Percentiles rank a stretch among this genome's conserved stretches.
Evolutionary conservation across 441 rosid genomes (phyloP).

Genomic region (Hypseocharis bilobata): DNA sequence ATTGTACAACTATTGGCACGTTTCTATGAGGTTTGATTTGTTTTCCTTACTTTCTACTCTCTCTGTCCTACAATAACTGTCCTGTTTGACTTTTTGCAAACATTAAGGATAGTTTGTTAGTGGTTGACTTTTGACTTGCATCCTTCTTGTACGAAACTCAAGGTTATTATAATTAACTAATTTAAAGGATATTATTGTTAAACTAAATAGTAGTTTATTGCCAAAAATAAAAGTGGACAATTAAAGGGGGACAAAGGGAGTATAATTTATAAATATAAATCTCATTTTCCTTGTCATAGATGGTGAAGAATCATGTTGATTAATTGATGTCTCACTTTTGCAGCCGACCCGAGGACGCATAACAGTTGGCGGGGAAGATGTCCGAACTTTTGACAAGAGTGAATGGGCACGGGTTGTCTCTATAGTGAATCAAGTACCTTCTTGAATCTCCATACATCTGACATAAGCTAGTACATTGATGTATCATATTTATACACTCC

Average conservation of each 20-base stretch:
- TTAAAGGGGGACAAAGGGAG: too few species aligned
- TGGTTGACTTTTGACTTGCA: too few species aligned
- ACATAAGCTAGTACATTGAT: neutral
- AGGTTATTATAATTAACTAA: too few species aligned
- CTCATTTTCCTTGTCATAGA: slow-evolving; percentile 3
- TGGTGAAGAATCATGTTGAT: slow-evolving; percentile 9
- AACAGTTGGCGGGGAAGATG: slow-evolving; percentile 80
- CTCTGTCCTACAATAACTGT: too few species aligned
- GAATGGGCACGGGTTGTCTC: slow-evolving; percentile 86
- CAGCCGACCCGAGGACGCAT: slow-evolving; percentile 84
- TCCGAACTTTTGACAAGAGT: slow-evolving; percentile 74
- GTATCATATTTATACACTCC: neutral
- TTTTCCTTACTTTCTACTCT: neutral
- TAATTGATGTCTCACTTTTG: slow-evolving; percentile 24
- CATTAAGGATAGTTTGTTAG: too few species aligned
- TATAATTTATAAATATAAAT: neutral
- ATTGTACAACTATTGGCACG: slow-evolving; percentile 85
- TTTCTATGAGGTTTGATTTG: slow-evolving; percentile 63
- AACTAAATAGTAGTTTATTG: too few species aligned
- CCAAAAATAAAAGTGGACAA: too few species aligned
- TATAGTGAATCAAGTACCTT: slow-evolving; percentile 74
- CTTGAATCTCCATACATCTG: slow-evolving; percentile 5
- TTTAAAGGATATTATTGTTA: too few species aligned
- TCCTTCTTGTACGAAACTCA: too few species aligned
- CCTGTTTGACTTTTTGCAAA: too few species aligned